A percentile compares a stretch with the other conserved stretches of the same genome.
These are phyloP conservation scores for Wickerhamiella galacta DNA, from an alignment of 805 yeast genomes.

Conservation along the genomic window DNA sequence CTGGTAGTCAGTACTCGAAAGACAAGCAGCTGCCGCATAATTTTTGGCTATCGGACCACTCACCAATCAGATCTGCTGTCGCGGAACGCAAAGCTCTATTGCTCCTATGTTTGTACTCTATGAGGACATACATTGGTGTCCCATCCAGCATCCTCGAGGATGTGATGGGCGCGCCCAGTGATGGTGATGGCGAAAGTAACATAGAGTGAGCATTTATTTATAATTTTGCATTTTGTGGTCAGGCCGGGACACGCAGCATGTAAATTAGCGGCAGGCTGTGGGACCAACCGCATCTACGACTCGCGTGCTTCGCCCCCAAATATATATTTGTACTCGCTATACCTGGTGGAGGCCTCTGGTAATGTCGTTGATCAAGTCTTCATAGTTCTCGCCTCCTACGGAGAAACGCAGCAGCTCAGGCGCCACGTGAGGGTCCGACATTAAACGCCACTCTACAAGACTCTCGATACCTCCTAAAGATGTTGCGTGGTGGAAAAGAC, in stretches of 20 bases:
- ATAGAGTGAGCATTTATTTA: no score
- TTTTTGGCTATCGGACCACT: conserved; percentile 13
- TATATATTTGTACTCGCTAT: not conserved
- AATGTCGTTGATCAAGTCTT: conserved; percentile 64
- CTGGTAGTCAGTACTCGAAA: no score
- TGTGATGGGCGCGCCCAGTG: no score
- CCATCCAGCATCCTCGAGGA: no score
- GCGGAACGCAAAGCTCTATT: conserved; percentile 5
- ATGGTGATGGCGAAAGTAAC: no score
- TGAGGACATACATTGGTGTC: no score
- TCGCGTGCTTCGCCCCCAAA: no score
- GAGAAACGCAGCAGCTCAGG: conserved; percentile 54
- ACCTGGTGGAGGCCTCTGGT: conserved; percentile 31
- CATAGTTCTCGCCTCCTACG: conserved; percentile 60
- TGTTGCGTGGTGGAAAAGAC: conserved; percentile 69
- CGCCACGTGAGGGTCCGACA: conserved; percentile 44
- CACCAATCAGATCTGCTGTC: conserved; percentile 8
- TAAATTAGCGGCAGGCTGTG: no score
- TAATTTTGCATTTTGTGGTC: no score
- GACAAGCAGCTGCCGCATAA: no score
- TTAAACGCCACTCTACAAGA: conserved; percentile 75
- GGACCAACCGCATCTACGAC: no score
- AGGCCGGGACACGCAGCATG: no score
- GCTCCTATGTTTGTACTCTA: not conserved
- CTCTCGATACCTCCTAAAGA: conserved; percentile 89